These are phyloP conservation scores for Acrodontium crateriforme DNA, from an alignment of 2,329 filamentous ascomycete species.

Conservation along the genomic window DNA sequence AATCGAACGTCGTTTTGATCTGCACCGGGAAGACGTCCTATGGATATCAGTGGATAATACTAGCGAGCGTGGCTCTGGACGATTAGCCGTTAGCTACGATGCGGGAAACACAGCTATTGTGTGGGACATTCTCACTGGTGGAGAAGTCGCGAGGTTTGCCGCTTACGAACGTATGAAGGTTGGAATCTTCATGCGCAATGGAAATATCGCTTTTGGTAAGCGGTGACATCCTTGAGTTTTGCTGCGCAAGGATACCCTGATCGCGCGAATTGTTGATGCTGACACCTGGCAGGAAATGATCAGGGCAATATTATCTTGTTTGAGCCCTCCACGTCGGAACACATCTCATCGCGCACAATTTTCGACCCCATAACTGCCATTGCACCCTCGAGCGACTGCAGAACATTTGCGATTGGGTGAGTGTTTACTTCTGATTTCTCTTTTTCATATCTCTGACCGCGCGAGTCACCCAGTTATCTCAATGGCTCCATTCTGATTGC, in stretches of 20 bases:
- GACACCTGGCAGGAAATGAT: constrained; percentile 53
- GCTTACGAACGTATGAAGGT: constrained; percentile 78
- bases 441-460: neutral
- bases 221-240: neutral
- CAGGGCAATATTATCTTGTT: constrained; percentile 92
- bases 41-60: constrained; percentile 82
- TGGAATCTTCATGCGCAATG: constrained; percentile 91
- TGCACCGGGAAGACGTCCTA: constrained; percentile 69
- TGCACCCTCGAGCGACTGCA: constrained; percentile 76
- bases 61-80: constrained; percentile 71
- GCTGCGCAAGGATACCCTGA: neutral
- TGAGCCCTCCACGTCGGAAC: constrained; percentile 83
- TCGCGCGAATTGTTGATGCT: constrained; percentile 2
- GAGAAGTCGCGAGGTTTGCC: constrained; percentile 80
- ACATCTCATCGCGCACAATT: constrained; percentile 80
- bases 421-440: constrained; percentile 22
- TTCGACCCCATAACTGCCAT: constrained; percentile 92
- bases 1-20: constrained; percentile 72
- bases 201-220: constrained; percentile 91
- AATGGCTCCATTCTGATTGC: constrained; percentile 91
- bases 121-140: constrained; percentile 88
- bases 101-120: constrained; percentile 82
- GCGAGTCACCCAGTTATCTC: constrained; percentile 51
- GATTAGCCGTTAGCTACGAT: constrained; percentile 88
- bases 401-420: constrained; percentile 91